phyloP scores from a whole-genome alignment of 1,284 basidiomycete genomes.

The Neolentinus lepideus region DNA sequence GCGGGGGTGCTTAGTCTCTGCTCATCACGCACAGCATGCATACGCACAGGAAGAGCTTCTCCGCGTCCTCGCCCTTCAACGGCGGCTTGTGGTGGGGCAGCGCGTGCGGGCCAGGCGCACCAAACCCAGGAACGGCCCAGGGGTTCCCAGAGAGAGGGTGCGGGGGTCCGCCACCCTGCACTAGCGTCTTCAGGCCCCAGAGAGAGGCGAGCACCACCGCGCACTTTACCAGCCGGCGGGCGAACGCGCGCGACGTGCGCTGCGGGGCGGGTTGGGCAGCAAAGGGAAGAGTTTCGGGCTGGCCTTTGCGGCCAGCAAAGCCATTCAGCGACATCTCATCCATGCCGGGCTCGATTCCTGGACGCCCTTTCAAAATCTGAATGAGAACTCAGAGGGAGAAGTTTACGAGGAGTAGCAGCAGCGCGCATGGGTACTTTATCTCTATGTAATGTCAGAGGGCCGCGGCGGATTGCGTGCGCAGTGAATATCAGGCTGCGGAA shows the following conservation, averaged over 20 bases:
- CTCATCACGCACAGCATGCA: neutral
- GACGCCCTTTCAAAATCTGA: no score
- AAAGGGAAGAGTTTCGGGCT: neutral
- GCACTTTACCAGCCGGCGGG: neutral
- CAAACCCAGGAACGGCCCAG: neutral
- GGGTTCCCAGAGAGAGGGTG: neutral
- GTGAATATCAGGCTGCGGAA: neutral
- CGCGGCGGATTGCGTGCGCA: neutral
- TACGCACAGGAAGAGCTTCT: constrained; percentile 4
- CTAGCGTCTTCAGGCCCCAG: neutral
- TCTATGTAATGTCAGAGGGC: neutral
- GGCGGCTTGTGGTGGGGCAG: neutral
- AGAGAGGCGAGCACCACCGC: neutral
- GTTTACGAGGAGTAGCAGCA: neutral
- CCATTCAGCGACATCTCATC: neutral
- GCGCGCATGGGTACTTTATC: neutral
- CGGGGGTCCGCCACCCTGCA: neutral
- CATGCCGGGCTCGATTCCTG: neutral
- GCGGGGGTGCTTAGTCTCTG: neutral
- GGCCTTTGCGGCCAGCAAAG: neutral
- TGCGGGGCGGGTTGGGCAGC: neutral
- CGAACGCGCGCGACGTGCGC: neutral
- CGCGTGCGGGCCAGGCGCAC: neutral
- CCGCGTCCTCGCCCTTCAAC: neutral
- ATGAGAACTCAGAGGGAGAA: neutral